Base-by-base conservation (phyloP, 208 protist genomes). In the Leishmania lainsoni region DNA sequence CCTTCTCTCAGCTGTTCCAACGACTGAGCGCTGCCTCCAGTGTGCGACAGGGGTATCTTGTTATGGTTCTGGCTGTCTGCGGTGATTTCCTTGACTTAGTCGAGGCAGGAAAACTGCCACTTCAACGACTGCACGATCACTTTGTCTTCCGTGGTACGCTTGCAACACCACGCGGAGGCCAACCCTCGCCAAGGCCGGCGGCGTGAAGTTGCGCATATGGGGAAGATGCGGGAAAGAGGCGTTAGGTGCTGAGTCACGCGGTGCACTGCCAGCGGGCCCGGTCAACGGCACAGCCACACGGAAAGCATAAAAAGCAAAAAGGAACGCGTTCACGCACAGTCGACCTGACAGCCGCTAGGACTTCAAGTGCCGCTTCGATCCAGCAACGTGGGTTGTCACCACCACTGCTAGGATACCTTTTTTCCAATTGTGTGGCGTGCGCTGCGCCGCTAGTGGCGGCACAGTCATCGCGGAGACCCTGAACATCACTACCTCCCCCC, bases 21-120 rank as follows among this genome's bases (percentile, higher is more conserved):
- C 48, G 48, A 17, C 56, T 86, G 16, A 32, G 8, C 10, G 39
- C 72, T 12, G 65, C 29, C 35, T 48, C 52, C 9, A 39, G 26
- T 32, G 65, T 71, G 49, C 76, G 81, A 39, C 81, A 75, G 48
- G 77, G 81, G 42, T 81, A 81, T 51, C 81, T 85, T 17, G 8
- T 22, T 2, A 45, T 71, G 26, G 61, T 85, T n/a, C 35, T 75
- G 63, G 63, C 45, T n/a, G 78, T 75, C 26, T 81, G 65, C 56
- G 45, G 81, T 2, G 65, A 56, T 5, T 78, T 58, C n/a, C 14
- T 63, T 35, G 54, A 77, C 74, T 51, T 75, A 6, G 29, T 75
- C 0, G 51, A 75, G 16, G 49, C 71, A 32, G 71, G 49, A 61
- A 59, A 32, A 5, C 29, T 59, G 4, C 71, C 71, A n/a, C 51